phyloP scores from a whole-genome alignment of 306 rosid species.

The Vicia villosa region DNA sequence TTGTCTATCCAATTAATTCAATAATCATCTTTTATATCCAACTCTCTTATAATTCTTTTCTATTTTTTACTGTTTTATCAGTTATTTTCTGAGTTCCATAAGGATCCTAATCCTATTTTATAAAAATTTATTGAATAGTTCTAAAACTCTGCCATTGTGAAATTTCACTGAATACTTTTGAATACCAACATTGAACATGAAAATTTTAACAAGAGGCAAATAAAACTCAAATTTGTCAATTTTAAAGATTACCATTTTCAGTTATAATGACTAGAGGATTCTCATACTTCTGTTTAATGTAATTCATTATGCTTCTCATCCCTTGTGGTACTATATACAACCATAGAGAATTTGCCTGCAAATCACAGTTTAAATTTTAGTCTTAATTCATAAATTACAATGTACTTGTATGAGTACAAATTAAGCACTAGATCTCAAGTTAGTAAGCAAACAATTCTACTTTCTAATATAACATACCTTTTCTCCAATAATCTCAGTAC shows the following conservation, averaged over 20 bases:
- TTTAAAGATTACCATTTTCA: constrained; percentile 68
- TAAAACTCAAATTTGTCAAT: neutral
- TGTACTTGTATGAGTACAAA: neutral
- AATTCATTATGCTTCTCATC: constrained; percentile 69
- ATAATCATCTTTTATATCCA: too few species aligned
- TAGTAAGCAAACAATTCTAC: neutral
- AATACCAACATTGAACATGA: neutral
- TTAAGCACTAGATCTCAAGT: neutral
- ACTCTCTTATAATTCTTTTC: too few species aligned
- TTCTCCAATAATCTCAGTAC: constrained; percentile 57
- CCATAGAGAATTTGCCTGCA: constrained; percentile 85
- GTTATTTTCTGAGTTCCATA: too few species aligned
- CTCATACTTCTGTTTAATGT: constrained; percentile 65
- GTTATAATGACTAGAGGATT: constrained; percentile 71
- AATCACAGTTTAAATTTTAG: constrained; percentile 13
- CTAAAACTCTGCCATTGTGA: neutral
- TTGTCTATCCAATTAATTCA: too few species aligned
- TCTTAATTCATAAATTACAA: neutral
- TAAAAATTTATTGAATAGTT: neutral
- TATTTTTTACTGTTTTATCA: too few species aligned
- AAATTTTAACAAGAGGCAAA: neutral
- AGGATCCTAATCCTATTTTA: neutral
- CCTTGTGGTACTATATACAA: constrained; percentile 80
- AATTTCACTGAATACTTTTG: neutral
- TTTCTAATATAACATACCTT: constrained; percentile 44